Conservation (phyloP, 129 eudicot species). For the Lonicera japonica region DNA sequence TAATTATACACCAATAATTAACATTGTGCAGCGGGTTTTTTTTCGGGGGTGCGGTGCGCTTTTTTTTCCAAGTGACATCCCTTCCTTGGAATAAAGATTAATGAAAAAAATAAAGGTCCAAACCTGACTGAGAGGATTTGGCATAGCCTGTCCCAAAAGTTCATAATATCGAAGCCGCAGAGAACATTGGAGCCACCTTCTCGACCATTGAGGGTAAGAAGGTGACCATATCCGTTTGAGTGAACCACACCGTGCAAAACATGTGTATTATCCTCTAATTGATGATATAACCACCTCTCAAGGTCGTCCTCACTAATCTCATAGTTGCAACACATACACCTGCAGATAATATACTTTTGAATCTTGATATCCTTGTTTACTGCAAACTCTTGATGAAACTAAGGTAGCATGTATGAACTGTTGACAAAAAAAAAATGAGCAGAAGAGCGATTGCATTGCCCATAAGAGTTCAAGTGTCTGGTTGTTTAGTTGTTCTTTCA, state of each 20-base stretch:
- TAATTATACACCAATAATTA: neutral
- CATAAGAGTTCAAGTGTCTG: no score
- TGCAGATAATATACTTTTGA: neutral
- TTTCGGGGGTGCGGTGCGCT: neutral
- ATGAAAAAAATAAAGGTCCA: neutral
- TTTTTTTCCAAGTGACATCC: no score
- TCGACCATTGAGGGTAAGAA: slow-evolving; percentile 11
- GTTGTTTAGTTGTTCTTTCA: no score
- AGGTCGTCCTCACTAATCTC: neutral
- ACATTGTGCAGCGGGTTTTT: neutral
- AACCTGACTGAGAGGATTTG: slow-evolving; percentile 11
- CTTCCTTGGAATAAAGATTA: no score
- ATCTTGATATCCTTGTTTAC: neutral
- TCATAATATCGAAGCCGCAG: neutral
- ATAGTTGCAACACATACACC: neutral
- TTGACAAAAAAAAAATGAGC: no score
- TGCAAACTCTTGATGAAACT: no score
- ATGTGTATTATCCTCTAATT: neutral
- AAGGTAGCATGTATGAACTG: no score
- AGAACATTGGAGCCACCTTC: slow-evolving; percentile 1
- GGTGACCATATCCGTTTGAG: slow-evolving; percentile 9
- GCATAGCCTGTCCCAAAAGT: slow-evolving; percentile 15
- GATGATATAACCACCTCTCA: slow-evolving; percentile 1
- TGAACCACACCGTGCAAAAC: slow-evolving; percentile 3
- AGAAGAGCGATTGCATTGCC: no score